Base-by-base conservation (phyloP, 1,284 basidiomycete species). In the Pyrrhoderma lamaoense region DNA sequence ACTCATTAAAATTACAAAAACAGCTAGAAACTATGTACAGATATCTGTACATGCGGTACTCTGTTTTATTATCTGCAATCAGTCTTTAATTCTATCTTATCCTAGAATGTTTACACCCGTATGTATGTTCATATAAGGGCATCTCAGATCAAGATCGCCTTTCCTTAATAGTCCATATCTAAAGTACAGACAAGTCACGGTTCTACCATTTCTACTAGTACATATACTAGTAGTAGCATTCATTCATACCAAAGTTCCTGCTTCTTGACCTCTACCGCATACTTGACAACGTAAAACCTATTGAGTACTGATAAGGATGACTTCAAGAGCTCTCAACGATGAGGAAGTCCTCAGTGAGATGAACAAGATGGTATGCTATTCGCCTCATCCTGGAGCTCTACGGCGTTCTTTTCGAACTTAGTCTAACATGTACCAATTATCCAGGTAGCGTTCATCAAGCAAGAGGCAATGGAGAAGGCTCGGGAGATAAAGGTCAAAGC, bases 401-500 rank as follows among this genome's bases (percentile, higher is more conserved):
- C 31, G 27, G 27, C 27, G 27, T 31, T 31, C 27, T 47, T 21
- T 19, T 7, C 21, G 31, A 3, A 19, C 27, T 7, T 11, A 19
- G 22, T 25, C 31, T 39, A 23, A 40, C 9, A 19, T 11, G 8
- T 43, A 4, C 5, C 21, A 13, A 23, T 39, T 47, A 25, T 56
- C 22, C 64, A 94, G 92, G 90, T 95, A 47, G 85, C 90, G 54
- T 96, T 95, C 75, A 96, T 96, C 77, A 93, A 89, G 69, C 93
- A 96, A 67, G 93, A 97, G 69, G 93, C 93, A 2, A 70, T 89
- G 59, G 94, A 97, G 73, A 97, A 97, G 70, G 93, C 91, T 0
- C 76, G 94, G n/a, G 93, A 97, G 72, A 92, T 97, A 60, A 87
- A 80, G 60, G 90, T 96, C 57, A 97, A 97, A 68, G 93, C 94